These are phyloP conservation scores for Kodamaea jinghongensis DNA, from an alignment of 805 yeast genomes.

Conservation along the genomic window DNA sequence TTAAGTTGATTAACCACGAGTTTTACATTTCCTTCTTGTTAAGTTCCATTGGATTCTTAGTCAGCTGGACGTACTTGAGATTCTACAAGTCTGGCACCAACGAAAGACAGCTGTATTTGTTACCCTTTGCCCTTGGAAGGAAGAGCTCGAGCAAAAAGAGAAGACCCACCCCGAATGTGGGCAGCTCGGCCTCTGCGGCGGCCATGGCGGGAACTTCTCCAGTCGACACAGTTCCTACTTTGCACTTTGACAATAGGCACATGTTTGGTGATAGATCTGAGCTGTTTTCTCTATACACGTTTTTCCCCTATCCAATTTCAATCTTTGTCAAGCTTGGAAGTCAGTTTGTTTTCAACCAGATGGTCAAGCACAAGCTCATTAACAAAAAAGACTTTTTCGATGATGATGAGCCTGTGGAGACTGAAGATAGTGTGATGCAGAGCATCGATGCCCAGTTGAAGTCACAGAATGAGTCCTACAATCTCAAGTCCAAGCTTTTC, in stretches of 20 bases:
- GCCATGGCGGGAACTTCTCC: constrained; percentile 1
- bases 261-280: constrained; percentile 27
- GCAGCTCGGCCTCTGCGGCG: constrained; percentile 2
- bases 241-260: constrained; percentile 12
- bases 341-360: constrained; percentile 18
- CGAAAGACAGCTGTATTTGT: constrained; percentile 41
- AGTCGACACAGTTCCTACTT: constrained; percentile 2
- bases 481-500: constrained; percentile 35
- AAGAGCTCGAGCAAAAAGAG: constrained; percentile 16
- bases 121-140: constrained; percentile 31
- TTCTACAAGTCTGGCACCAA: constrained; percentile 40
- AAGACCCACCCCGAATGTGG: not conserved
- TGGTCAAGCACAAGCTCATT: constrained; percentile 20
- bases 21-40: constrained; percentile 24
- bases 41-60: constrained; percentile 29
- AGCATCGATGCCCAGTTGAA: constrained; percentile 5
- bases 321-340: constrained; percentile 20
- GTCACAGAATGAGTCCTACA: constrained; percentile 25
- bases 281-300: constrained; percentile 36
- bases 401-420: constrained; percentile 19
- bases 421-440: constrained; percentile 17
- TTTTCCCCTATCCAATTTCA: constrained; percentile 42
- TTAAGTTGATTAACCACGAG: constrained; percentile 25
- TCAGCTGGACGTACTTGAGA: constrained; percentile 40
- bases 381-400: constrained; percentile 21